phyloP scores from a whole-genome alignment of 148 eudicot species.

The Amaranthus palmeri region DNA sequence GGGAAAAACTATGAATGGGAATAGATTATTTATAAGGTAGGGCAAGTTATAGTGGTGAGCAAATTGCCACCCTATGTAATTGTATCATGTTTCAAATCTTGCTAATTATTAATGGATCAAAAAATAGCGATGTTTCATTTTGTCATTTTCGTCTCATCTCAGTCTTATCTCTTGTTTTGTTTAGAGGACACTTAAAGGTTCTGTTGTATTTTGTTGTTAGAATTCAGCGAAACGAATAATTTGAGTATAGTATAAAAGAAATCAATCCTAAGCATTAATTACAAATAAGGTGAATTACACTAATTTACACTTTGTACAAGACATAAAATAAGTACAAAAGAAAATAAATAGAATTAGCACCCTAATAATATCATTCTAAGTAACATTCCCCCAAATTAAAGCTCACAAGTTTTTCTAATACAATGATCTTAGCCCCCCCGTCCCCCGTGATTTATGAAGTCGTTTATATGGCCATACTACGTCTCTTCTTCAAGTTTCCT shows the following conservation, averaged over 20 bases:
- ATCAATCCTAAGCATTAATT: constrained; percentile 8
- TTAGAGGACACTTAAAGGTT: too few species aligned
- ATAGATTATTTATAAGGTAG: not conserved
- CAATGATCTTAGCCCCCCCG: too few species aligned
- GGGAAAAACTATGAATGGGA: not conserved
- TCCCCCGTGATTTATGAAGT: not conserved
- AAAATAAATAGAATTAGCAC: not conserved
- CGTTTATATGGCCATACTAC: constrained; percentile 24
- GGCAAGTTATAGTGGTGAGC: constrained; percentile 33
- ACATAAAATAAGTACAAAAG: not conserved
- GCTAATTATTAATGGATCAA: constrained; percentile 17
- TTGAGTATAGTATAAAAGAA: not conserved
- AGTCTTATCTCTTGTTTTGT: not conserved
- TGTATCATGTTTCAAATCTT: constrained; percentile 14
- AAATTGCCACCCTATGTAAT: constrained; percentile 41
- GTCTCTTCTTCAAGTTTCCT: constrained; percentile 40
- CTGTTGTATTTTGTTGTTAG: too few species aligned
- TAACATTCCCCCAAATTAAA: not conserved
- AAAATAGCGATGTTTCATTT: not conserved
- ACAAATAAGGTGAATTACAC: constrained; percentile 15
- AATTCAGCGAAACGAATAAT: too few species aligned
- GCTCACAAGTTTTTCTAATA: not conserved
- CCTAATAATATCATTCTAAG: not conserved
- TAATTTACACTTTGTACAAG: not conserved
- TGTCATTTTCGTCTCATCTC: not conserved